Conservation (phyloP, 129 eudicot species). For the Flaveria trinervia region DNA sequence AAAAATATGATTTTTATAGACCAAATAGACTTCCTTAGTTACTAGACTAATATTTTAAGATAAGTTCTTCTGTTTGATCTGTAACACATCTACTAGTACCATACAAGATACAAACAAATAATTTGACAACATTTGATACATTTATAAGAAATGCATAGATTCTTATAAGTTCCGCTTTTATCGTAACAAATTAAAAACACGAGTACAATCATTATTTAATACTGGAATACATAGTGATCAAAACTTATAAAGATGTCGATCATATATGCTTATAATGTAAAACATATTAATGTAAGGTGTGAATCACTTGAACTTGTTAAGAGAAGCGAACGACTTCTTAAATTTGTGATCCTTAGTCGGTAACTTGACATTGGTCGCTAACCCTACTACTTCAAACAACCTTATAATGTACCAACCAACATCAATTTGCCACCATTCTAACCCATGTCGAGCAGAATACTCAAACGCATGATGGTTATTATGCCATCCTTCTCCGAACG, state of each 20-base stretch:
- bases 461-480: neutral
- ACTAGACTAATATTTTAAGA: too few species aligned
- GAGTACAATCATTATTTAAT: neutral
- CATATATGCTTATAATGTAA: neutral
- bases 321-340: neutral
- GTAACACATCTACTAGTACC: too few species aligned
- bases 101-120: too few species aligned
- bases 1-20: too few species aligned
- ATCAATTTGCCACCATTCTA: constrained; percentile 7
- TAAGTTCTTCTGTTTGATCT: too few species aligned
- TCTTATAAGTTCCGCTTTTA: neutral
- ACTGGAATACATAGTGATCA: neutral
- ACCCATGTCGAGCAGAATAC: constrained; percentile 2
- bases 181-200: neutral
- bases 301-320: neutral
- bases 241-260: neutral
- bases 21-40: too few species aligned
- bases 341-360: constrained; percentile 3
- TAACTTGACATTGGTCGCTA: constrained; percentile 10
- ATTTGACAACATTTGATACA: too few species aligned
- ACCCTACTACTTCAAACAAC: neutral
- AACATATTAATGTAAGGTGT: neutral
- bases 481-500: constrained; percentile 15
- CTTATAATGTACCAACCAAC: constrained; percentile 2
- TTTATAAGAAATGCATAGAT: too few species aligned